These are phyloP conservation scores for Fusarium aywerte DNA, from an alignment of 2,329 filamentous ascomycete genomes.

Conservation along the genomic window DNA sequence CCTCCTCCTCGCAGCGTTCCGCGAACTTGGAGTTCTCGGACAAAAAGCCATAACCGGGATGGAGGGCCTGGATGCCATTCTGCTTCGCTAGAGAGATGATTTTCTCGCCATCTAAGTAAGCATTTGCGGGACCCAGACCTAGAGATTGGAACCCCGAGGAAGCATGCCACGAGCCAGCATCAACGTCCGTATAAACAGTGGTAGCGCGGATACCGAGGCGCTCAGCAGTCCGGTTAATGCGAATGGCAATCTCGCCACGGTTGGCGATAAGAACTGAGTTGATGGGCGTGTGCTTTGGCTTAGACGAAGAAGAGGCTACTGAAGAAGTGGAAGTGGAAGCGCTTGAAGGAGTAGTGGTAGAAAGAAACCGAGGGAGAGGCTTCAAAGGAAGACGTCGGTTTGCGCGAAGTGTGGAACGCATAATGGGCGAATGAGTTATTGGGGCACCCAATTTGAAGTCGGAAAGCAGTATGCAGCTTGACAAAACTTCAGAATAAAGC, in stretches of 20 bases:
- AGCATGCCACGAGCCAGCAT: constrained; percentile 88
- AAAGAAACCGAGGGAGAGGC: constrained; percentile 54
- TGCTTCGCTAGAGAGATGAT: constrained; percentile 90
- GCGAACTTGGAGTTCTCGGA: constrained; percentile 95
- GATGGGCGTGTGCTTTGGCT: constrained; percentile 61
- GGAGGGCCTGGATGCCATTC: constrained; percentile 88
- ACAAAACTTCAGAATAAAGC: constrained; percentile 14
- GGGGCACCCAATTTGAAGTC: constrained; percentile 27
- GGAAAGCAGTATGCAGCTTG: constrained; percentile 20
- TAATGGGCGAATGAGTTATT: constrained; percentile 47
- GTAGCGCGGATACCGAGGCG: constrained; percentile 92
- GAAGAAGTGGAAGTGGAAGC: constrained; percentile 50
- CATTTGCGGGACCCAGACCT: constrained; percentile 82
- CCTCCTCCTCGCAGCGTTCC: constrained; percentile 85
- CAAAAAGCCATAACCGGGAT: constrained; percentile 95
- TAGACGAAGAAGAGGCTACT: constrained; percentile 45
- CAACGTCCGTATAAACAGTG: constrained; percentile 93
- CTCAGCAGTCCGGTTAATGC: constrained; percentile 88
- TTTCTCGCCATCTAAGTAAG: constrained; percentile 91
- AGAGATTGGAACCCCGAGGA: constrained; percentile 84
- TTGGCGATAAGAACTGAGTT: constrained; percentile 95
- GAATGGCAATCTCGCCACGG: constrained; percentile 94
- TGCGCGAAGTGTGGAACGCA: constrained; percentile 65
- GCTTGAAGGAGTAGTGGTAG: constrained; percentile 51
- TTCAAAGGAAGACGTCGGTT: constrained; percentile 61